These are phyloP conservation scores for Pseudocercospora crystallina DNA, from an alignment of 2,329 filamentous ascomycete species.

Conservation along the genomic window DNA sequence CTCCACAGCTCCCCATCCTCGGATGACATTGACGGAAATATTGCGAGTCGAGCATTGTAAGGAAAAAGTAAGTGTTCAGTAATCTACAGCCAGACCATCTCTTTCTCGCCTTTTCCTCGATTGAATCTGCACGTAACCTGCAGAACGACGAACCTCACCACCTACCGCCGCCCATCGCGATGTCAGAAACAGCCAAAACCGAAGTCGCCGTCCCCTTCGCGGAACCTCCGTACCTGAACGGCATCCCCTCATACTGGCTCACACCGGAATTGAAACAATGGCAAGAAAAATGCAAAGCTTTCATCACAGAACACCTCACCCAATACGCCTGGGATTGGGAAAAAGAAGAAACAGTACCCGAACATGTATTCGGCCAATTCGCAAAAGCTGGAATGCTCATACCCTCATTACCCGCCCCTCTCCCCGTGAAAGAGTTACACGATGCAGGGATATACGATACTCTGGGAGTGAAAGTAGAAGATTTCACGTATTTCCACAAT, in stretches of 20 bases:
- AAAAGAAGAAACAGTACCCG: slow-evolving; percentile 61
- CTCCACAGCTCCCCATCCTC: neutral
- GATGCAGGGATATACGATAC: slow-evolving; percentile 65
- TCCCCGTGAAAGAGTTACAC: slow-evolving; percentile 68
- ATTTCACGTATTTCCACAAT: slow-evolving; percentile 71
- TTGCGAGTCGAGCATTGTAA: too few relatives aligned
- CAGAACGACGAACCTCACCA: too few relatives aligned
- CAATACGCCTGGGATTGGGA: slow-evolving; percentile 70
- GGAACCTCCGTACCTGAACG: slow-evolving; percentile 69
- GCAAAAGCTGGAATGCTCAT: slow-evolving; percentile 66
- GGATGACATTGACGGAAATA: too few relatives aligned
- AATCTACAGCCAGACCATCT: too few relatives aligned
- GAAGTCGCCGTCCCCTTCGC: slow-evolving; percentile 61
- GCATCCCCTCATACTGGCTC: slow-evolving; percentile 71
- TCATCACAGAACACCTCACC: slow-evolving; percentile 63
- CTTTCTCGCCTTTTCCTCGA: too few relatives aligned
- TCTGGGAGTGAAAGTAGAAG: slow-evolving; percentile 66
- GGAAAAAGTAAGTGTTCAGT: too few relatives aligned
- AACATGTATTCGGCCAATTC: slow-evolving; percentile 65
- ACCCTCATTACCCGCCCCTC: slow-evolving; percentile 66
- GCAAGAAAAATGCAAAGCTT: slow-evolving; percentile 67
- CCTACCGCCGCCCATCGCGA: too few relatives aligned
- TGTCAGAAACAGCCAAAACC: slow-evolving; percentile 7
- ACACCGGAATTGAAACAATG: slow-evolving; percentile 63
- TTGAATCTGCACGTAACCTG: too few relatives aligned